These are phyloP conservation scores for Oryza coarctata DNA, from an alignment of 176 grass and related monocot genomes.

Conservation along the genomic window DNA sequence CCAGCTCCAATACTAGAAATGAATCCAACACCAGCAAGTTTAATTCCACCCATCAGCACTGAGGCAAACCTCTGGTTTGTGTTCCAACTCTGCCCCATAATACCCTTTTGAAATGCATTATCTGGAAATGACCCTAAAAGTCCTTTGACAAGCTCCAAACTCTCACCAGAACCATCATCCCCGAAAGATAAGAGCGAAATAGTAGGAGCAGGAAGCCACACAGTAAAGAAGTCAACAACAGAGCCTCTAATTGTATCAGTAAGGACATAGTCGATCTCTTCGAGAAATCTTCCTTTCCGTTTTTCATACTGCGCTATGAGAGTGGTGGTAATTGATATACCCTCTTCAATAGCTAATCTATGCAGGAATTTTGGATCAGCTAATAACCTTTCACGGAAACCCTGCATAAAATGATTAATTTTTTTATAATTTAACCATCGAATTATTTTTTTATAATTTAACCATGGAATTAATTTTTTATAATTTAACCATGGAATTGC, in stretches of 20 bases:
- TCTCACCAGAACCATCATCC: conserved; percentile 69
- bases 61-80: conserved; percentile 78
- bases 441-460: too few species aligned
- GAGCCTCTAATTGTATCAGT: conserved; percentile 95
- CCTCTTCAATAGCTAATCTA: conserved; percentile 91
- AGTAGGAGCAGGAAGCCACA: conserved; percentile 98
- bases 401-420: conserved; percentile 55
- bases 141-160: conserved; percentile 76
- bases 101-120: conserved; percentile 95
- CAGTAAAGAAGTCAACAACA: conserved; percentile 98
- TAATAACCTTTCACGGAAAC: conserved; percentile 91
- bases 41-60: conserved; percentile 80
- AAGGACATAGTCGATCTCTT: conserved; percentile 95
- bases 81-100: conserved; percentile 72
- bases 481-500: not conserved
- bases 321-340: conserved; percentile 90
- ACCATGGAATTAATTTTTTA: conserved; percentile 11
- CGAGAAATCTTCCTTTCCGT: conserved; percentile 81
- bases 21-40: conserved; percentile 87
- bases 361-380: conserved; percentile 91
- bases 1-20: conserved; percentile 97
- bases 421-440: not conserved
- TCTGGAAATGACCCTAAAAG: conserved; percentile 85
- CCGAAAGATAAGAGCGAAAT: conserved; percentile 82
- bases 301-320: conserved; percentile 89